Base-by-base conservation (phyloP, 2,329 filamentous ascomycete genomes). In the Ophiognomonia clavigignenti-juglandacearum region DNA sequence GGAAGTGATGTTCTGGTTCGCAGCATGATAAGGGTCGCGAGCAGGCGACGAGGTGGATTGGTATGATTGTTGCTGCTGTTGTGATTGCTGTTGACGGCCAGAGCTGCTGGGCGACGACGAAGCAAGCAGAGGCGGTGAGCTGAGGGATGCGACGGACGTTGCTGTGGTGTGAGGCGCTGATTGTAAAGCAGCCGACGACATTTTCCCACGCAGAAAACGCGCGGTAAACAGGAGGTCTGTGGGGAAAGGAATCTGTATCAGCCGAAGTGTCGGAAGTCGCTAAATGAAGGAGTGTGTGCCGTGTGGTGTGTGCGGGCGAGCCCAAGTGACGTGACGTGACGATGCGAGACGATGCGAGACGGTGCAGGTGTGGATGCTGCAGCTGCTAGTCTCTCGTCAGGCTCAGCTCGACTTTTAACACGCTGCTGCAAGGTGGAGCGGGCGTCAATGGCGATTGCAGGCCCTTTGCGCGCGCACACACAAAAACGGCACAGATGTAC, bases 151-250 rank as follows among this genome's bases (percentile, higher is more conserved):
- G 56, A 75, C 62, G 53, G 70, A 67, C 53, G 70, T 67, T 56
- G 70, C 66, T 49, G 49, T 49, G 61, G 77, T 75, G 64, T 78
- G 77, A 57, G 77, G 71, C 61, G 73, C 68, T 54, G 77, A 69
- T 66, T 85, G 82, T 62, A 85, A 68, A 58, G 50, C 77, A 71
- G 81, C 77, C 65, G 77, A 81, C 67, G 76, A 80, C 79, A 79
- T 82, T 66, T 71, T 75, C 69, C 61, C 52, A 53, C 52, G 55
- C 53, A 53, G 52, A 41, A 56, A 48, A 54, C 56, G 55, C 55
- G 50, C 53, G 57, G 42, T 35, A 31, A 18, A 16, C 9, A 7
- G n/a, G 19, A 19, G 11, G 24, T 22, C 41, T 31, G n/a, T 29
- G 9, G n/a, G 26, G 24, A 19, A 34, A 32, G 24, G 16, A 11